phyloP scores from a whole-genome alignment of 495 filamentous ascomycete genomes.

The Recurvomyces mirabilis region DNA sequence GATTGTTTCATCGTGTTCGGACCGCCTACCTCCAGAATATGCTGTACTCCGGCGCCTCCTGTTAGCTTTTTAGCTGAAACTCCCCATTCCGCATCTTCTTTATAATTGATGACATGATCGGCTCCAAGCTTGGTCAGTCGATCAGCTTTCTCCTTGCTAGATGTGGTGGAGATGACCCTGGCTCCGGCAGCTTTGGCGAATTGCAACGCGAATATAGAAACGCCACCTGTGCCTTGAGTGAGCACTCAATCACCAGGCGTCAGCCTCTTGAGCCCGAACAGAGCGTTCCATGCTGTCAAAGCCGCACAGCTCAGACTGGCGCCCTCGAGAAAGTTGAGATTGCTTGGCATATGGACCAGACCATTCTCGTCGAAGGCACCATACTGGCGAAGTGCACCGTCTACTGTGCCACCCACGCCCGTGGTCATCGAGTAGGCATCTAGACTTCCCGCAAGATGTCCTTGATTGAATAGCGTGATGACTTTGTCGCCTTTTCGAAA shows the following conservation, averaged over 20 bases:
- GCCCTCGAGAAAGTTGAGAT: constrained; percentile 51
- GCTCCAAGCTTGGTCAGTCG: constrained; percentile 61
- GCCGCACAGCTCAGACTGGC: constrained; percentile 62
- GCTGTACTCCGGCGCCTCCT: constrained; percentile 50
- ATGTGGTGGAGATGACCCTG: constrained; percentile 70
- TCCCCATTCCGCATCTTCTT: constrained; percentile 59
- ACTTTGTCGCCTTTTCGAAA: constrained; percentile 66
- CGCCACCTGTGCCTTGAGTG: constrained; percentile 73
- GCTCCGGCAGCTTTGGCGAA: constrained; percentile 80
- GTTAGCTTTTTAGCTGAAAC: constrained; percentile 59
- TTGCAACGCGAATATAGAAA: constrained; percentile 65
- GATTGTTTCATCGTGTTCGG: constrained; percentile 31
- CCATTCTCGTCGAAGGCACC: constrained; percentile 59
- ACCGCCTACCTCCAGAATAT: constrained; percentile 41
- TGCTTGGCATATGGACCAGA: constrained; percentile 52
- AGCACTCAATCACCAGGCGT: constrained; percentile 61
- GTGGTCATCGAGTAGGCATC: constrained; percentile 34
- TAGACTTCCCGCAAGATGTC: constrained; percentile 52
- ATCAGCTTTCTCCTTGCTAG: constrained; percentile 52
- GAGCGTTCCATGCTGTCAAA: constrained; percentile 70
- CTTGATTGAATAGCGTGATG: constrained; percentile 68
- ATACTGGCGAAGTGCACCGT: constrained; percentile 64
- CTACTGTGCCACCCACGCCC: constrained; percentile 58
- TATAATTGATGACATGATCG: constrained; percentile 72
- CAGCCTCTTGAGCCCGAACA: constrained; percentile 55